Base-by-base conservation (phyloP, 179 eudicot genomes). In the Beta macrorhiza region DNA sequence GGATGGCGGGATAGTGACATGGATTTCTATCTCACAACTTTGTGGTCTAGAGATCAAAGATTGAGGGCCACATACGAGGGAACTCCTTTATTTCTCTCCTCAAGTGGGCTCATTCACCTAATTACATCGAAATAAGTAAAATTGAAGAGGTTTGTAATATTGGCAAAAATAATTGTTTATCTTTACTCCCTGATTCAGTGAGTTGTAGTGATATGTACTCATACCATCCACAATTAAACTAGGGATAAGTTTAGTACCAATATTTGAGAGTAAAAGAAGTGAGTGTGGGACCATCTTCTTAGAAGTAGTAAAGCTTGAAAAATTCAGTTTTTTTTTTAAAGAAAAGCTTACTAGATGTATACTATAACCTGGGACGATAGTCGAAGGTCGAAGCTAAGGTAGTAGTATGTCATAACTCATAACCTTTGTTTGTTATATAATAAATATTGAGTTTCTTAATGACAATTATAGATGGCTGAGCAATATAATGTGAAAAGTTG, bases 401-500 rank as follows among this genome's bases (percentile, higher is more conserved):
- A 16, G 20, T 67, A 17, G 20, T 51, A 72, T 72, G 61, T 72
- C 61, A n/a, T 72, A 72, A 72, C 53, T 72, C 61, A n/a, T 72
- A 72, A 72, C 53, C 75, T 47, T 29, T 16, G n/a, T 3, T 49
- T 22, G 75, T 47, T 19, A 22, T 19, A 22, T 57, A 16, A 49
- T 49, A 51, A 74, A 74, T 32, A 37, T 37, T 37, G 57, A 74
- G 15, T 25, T 9, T 67, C 20, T 51, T 37, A 52, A 57, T 75
- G 67, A 75, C 67, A 5, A 75, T 52, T 56, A 61, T 59, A 61
- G 79, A 45, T n/a, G 79, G 56, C 78, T 63, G 17, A 59, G 77
- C 37, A 72, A 62, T 10, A 80, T 9, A 44, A 16, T 69, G 67
- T 58, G 58, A 20, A 79, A 72, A 25, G 19, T 80, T 80, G 61